Percentiles rank a stretch among this genome's conserved stretches.
Evolutionary conservation across 352 stramenopile genomes (phyloP).

Genomic region (Peronosclerospora sorghi): DNA sequence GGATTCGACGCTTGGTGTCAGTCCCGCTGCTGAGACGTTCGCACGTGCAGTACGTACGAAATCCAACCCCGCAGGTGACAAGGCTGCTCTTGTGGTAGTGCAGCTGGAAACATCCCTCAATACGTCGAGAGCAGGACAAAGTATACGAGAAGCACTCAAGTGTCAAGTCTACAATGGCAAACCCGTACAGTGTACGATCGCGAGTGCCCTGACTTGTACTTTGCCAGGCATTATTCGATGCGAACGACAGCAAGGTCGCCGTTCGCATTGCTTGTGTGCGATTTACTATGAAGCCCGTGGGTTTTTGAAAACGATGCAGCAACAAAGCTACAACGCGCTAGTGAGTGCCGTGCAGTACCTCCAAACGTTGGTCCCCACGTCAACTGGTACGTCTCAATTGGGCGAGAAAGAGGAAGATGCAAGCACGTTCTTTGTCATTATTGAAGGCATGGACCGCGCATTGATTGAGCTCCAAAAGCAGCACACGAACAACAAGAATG

Average conservation of each 20-base stretch:
- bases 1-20: background rate
- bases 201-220: constrained; percentile 19
- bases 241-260: constrained; percentile 13
- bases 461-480: constrained; percentile 38
- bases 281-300: constrained; percentile 31
- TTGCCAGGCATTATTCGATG: constrained; percentile 26
- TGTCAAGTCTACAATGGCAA: constrained; percentile 52
- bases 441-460: constrained; percentile 50
- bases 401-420: constrained; percentile 7
- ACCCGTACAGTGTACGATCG: constrained; percentile 24
- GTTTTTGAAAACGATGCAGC: constrained; percentile 31
- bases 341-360: constrained; percentile 22
- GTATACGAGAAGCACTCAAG: constrained; percentile 30
- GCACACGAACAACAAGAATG: constrained; percentile 16
- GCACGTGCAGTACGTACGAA: background rate
- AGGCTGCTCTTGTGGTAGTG: constrained; percentile 16
- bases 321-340: constrained; percentile 29
- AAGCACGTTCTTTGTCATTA: constrained; percentile 34
- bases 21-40: background rate
- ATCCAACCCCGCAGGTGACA: background rate
- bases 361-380: constrained; percentile 9
- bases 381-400: background rate
- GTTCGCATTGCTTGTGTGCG: constrained; percentile 13
- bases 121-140: constrained; percentile 21
- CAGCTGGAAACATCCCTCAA: constrained; percentile 35